A percentile compares a stretch with the other conserved stretches of the same genome.
Conservation (phyloP, 139 green algal genomes). For the Pycnococcus provasolii region DNA sequence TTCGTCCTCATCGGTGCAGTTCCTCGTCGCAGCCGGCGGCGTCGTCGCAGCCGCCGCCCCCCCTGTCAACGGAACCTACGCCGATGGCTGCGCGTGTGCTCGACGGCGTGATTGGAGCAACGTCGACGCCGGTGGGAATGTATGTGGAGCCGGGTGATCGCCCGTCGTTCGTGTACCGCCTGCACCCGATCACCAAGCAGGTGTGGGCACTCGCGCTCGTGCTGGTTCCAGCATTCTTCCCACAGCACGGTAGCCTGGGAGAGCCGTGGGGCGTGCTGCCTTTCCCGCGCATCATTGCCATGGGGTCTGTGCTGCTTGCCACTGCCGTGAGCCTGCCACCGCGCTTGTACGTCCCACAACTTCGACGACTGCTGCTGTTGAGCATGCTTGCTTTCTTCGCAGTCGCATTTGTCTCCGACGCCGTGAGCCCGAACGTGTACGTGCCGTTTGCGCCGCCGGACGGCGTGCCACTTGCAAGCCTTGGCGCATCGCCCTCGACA, state of each 20-base stretch:
- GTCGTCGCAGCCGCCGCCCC: too few species aligned
- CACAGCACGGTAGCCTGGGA: background rate
- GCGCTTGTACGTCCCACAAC: slow-evolving; percentile 47
- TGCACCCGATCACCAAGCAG: slow-evolving; percentile 29
- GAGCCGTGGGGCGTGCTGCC: background rate
- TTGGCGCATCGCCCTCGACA: slow-evolving; percentile 26
- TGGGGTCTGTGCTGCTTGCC: slow-evolving; percentile 35
- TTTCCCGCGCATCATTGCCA: slow-evolving; percentile 23
- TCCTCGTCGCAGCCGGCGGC: too few species aligned
- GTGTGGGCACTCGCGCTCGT: slow-evolving; percentile 57
- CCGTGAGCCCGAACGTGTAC: slow-evolving; percentile 48
- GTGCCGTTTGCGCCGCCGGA: slow-evolving; percentile 44
- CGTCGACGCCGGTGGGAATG: slow-evolving; percentile 7
- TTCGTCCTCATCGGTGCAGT: too few species aligned
- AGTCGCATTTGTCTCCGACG: slow-evolving; percentile 48
- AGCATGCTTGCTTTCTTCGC: slow-evolving; percentile 27
- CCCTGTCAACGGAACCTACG: background rate
- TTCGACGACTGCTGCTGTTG: slow-evolving; percentile 37
- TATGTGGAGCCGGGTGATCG: slow-evolving; percentile 11
- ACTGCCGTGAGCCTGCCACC: slow-evolving; percentile 40
- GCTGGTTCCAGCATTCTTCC: slow-evolving; percentile 41
- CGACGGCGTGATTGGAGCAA: slow-evolving; percentile 5
- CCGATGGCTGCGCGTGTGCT: slow-evolving; percentile 18
- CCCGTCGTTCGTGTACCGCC: slow-evolving; percentile 10
- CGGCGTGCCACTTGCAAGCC: slow-evolving; percentile 11